Evolutionary conservation across 306 rosid genomes (phyloP).

Genomic region (Medicago lupulina): DNA sequence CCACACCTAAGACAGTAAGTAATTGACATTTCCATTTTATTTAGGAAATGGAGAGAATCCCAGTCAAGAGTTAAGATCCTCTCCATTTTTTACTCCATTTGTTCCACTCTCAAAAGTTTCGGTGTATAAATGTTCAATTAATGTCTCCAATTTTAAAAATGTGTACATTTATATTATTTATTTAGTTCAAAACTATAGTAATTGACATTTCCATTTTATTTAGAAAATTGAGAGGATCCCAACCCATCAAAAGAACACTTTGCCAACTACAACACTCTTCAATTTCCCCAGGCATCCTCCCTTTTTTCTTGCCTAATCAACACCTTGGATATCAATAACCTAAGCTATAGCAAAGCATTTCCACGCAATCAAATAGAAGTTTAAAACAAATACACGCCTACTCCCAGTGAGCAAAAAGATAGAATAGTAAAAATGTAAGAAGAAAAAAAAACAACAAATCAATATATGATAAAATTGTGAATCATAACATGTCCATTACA

Average conservation of each 20-base stretch:
- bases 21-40: no score
- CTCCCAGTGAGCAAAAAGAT: slow-evolving; percentile 8
- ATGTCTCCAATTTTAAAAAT: no score
- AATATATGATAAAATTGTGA: slow-evolving; percentile 7
- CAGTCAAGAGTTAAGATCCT: no score
- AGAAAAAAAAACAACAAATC: slow-evolving; percentile 25
- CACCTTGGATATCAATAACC: slow-evolving; percentile 25
- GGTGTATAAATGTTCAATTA: no score
- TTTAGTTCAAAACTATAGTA: no score
- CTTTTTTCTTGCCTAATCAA: slow-evolving; percentile 26
- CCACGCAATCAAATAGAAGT: slow-evolving; percentile 27
- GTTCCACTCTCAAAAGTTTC: no score
- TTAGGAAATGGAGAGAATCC: no score
- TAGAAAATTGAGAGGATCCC: no score
- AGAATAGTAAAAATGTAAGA: slow-evolving; percentile 8
- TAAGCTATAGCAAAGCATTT: slow-evolving; percentile 15
- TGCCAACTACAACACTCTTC: slow-evolving; percentile 8
- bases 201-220: no score
- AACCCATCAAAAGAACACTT: slow-evolving; percentile 12
- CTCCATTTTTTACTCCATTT: no score
- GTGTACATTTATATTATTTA: no score
- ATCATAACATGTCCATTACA: slow-evolving; percentile 32
- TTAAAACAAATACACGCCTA: slow-evolving; percentile 2
- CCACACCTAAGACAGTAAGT: no score
- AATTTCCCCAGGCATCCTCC: slow-evolving; percentile 18